Evolutionary conservation across 2,329 filamentous ascomycete genomes (phyloP).

Genomic region (Aureobasidium mangrovei): DNA sequence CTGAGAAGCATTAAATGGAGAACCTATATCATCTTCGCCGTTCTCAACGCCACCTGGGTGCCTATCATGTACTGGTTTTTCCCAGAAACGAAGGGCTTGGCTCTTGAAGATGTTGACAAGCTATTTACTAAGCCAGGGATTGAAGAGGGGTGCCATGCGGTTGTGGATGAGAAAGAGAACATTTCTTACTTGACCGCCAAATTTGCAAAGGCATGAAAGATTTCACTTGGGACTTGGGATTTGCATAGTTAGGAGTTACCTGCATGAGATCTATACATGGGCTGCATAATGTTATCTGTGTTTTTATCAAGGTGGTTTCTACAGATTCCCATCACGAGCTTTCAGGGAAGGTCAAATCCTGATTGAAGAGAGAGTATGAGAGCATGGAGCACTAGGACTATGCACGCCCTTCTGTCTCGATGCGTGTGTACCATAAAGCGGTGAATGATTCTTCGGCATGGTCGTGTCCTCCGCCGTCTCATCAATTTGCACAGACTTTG

Average conservation of each 20-base stretch:
- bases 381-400: too few species aligned
- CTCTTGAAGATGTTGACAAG: slow-evolving; percentile 15
- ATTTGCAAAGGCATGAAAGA: slow-evolving; percentile 4
- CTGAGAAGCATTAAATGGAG: slow-evolving; percentile 47
- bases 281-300: not conserved
- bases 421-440: too few species aligned
- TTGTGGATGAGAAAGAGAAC: not conserved
- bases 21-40: slow-evolving; percentile 50
- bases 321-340: too few species aligned
- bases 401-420: too few species aligned
- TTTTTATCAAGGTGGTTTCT: not conserved
- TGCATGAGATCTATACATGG: not conserved
- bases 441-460: too few species aligned
- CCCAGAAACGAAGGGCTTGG: slow-evolving; percentile 1
- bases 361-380: too few species aligned
- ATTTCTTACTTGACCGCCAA: not conserved
- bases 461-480: too few species aligned
- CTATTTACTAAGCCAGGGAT: slow-evolving; percentile 12
- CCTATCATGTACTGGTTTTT: slow-evolving; percentile 16
- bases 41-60: slow-evolving; percentile 22
- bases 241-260: not conserved
- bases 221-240: not conserved
- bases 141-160: slow-evolving; percentile 4
- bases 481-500: too few species aligned
- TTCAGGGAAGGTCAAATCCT: too few species aligned